Conservation (phyloP, 1,284 basidiomycete genomes). For the Cutaneotrichosporon curvatum region DNA sequence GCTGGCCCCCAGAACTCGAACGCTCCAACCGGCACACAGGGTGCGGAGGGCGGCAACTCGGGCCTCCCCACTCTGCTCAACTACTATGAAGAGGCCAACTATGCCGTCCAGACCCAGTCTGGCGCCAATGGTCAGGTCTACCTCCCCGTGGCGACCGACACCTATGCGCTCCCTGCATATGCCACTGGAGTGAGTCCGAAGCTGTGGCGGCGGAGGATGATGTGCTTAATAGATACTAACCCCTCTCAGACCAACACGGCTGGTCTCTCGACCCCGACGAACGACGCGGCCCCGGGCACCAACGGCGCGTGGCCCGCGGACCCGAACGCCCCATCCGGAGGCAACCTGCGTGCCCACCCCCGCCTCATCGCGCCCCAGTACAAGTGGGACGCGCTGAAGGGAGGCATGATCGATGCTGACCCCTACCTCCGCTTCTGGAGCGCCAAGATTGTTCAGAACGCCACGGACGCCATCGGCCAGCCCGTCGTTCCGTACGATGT, state of each 20-base stretch:
- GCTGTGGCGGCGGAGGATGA: too few species aligned
- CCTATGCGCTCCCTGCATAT: constrained; percentile 74
- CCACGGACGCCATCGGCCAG: constrained; percentile 59
- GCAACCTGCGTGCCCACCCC: constrained; percentile 65
- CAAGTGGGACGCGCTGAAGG: constrained; percentile 77
- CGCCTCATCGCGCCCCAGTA: constrained; percentile 84
- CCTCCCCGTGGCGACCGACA: constrained; percentile 57
- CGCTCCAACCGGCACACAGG: constrained; percentile 8
- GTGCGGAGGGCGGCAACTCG: constrained; percentile 24
- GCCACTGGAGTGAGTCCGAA: constrained; percentile 74
- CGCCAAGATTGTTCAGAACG: constrained; percentile 84
- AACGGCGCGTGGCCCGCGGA: constrained; percentile 67
- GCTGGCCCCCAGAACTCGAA: not conserved
- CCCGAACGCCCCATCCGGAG: constrained; percentile 58
- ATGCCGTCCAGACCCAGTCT: constrained; percentile 30
- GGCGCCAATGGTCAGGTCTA: constrained; percentile 38
- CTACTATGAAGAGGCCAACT: constrained; percentile 12
- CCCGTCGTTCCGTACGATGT: constrained; percentile 63
- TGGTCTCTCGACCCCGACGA: constrained; percentile 67
- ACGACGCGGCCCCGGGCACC: constrained; percentile 52
- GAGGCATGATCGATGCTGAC: constrained; percentile 67
- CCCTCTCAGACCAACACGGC: constrained; percentile 72
- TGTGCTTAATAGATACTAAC: too few species aligned
- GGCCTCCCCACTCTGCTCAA: constrained; percentile 25
- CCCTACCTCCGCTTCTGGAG: constrained; percentile 88